These are phyloP conservation scores for Phytophthora ohioensis DNA, from an alignment of 352 stramenopile species.

Conservation along the genomic window DNA sequence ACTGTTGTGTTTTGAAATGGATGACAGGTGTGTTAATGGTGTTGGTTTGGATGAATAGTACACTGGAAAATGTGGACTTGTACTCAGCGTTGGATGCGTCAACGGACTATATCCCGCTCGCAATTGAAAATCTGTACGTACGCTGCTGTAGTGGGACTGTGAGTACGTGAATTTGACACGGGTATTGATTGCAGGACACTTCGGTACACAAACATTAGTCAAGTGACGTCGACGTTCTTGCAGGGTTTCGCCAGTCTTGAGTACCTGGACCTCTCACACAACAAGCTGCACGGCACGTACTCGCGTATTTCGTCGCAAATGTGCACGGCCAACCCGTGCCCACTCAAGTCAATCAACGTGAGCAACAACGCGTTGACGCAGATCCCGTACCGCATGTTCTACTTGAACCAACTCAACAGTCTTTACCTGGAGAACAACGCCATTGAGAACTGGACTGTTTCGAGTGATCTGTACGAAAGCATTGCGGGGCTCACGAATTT, in stretches of 20 bases:
- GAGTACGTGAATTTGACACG: slow-evolving; percentile 7
- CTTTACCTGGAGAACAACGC: slow-evolving; percentile 55
- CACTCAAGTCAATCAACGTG: slow-evolving; percentile 59
- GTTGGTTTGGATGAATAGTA: slow-evolving; percentile 23
- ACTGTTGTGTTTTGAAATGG: neutral
- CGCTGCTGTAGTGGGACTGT: neutral
- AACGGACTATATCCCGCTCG: slow-evolving; percentile 54
- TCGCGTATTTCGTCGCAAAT: slow-evolving; percentile 58
- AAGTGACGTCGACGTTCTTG: slow-evolving; percentile 51
- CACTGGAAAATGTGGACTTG: slow-evolving; percentile 56
- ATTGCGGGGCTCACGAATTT: slow-evolving; percentile 59
- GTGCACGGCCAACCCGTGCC: slow-evolving; percentile 57
- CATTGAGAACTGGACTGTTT: slow-evolving; percentile 60
- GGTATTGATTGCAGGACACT: slow-evolving; percentile 28
- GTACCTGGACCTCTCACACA: slow-evolving; percentile 58
- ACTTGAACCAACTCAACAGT: slow-evolving; percentile 53
- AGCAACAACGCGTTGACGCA: slow-evolving; percentile 47
- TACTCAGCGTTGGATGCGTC: slow-evolving; percentile 41
- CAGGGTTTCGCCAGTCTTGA: slow-evolving; percentile 53
- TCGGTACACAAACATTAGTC: slow-evolving; percentile 53
- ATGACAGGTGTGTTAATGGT: slow-evolving; percentile 4
- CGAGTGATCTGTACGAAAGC: slow-evolving; percentile 42
- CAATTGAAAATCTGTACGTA: slow-evolving; percentile 53
- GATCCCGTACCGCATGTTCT: slow-evolving; percentile 59
- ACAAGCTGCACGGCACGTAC: slow-evolving; percentile 55